Base-by-base conservation (phyloP, 2,329 filamentous ascomycete genomes). In the Allantophomopsis lycopodina region DNA sequence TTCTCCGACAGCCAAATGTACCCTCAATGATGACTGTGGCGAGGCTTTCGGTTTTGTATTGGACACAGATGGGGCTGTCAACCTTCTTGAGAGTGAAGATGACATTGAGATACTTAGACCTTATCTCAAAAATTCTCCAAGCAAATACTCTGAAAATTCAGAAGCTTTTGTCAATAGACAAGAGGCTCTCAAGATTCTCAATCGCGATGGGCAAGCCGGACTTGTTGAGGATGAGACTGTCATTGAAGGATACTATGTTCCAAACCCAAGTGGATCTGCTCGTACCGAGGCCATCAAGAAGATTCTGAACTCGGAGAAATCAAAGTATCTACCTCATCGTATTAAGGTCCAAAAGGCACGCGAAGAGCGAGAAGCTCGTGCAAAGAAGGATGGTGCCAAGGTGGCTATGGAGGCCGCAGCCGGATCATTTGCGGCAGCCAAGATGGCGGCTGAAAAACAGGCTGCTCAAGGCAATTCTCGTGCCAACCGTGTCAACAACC, bases 301-400 rank as follows among this genome's bases (percentile, higher is more conserved):
- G 66, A 96, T 98, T 41, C 72, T 94, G 45, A 93, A 98, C 58
- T 85, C 86, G 0, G 91, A 98, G 59, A 98, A 98, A 65, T 94
- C 88, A 20, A 94, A 95, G 56, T 98, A 98, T 56, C 71, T 98
- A 7, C 91, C 91, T 32, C 91, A 98, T 66, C 88, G 94, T 48
- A 91, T 98, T 63, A 94, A 93, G 55, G 86, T 98, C 15, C 84
- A 91, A 58, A 91, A 82, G 61, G 85, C 82, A 17, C 77, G 88
- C 38, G 88, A 95, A 59, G 87, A 91, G 59, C 82, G 87, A n/a
- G 82, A 95, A 59, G 80, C 79, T n/a, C 67, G 68, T 35, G 74
- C 78, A 60, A 55, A 82, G 71, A 63, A 76, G 64, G 80, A 66
- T 49, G 77, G 70, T 43, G 82, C 76, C 50, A 79, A 83, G 47